Base-by-base conservation (phyloP, 1,139 yeast species). In the Candida tetrigidarum region DNA sequence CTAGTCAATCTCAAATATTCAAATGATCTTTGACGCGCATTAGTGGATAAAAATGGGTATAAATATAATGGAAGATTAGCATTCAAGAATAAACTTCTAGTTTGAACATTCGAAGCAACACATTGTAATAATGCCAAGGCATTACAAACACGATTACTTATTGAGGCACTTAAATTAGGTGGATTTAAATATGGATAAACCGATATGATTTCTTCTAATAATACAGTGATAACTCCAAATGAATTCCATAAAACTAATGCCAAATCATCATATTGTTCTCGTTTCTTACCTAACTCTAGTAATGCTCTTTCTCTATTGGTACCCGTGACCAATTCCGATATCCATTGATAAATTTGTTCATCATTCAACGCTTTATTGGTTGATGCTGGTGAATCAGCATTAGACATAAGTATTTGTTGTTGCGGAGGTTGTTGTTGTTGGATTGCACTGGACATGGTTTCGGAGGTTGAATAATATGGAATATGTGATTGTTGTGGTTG, bases 171-270 rank as follows among this genome's bases (percentile, higher is more conserved):
- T 49, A 93, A 76, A 40, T 81, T 83, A 27, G 96, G 97, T 11
- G 98, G 97, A 38, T 88, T 86, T 50, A 93, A 73, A 59, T 85
- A 77, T 14, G 98, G 97, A 61, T 93, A 93, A 3, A 92, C 97
- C 4, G 90, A 78, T 39, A 91, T 84, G 45, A 93, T 91, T 62
- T 93, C 99, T 62, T 90, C 96, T 50, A 93, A 67, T 40, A 93
- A 71, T 12, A 92, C 87, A 1, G 98, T 86, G 96, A 93, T 91
- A 14, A 92, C 97, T 20, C 98, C 99, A 67, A 86, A 92, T 4
- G 97, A 88, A 57, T 93, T 86, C 99, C 99, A 93, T 48, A 93
- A 72, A 5, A 92, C 96, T 37, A 91, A 69, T 0, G 99, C 98
- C 52, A 93, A 76, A 60, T 93, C 98, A 48, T 91, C 97, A 60